phyloP scores from a whole-genome alignment of 768 basidiomycete species.

The Boletus huronensis region DNA sequence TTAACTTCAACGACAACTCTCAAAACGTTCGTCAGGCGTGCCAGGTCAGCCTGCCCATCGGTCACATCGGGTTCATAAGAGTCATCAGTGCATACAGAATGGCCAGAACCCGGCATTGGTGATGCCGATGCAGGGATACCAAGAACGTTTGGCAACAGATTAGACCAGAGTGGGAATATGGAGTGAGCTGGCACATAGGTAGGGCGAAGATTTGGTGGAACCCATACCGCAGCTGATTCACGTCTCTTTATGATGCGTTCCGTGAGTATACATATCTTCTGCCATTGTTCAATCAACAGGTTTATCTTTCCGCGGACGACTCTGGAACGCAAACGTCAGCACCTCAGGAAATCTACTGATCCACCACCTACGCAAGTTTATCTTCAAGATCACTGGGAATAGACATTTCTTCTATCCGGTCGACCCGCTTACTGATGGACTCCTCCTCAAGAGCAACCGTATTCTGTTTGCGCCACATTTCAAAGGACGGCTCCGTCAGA shows the following conservation, averaged over 20 bases:
- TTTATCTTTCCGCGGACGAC: slow-evolving; percentile 72
- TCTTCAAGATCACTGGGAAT: slow-evolving; percentile 92
- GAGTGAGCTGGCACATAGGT: slow-evolving; percentile 69
- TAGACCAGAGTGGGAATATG: slow-evolving; percentile 50
- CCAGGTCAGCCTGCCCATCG: slow-evolving; percentile 69
- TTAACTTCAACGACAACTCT: slow-evolving; percentile 75
- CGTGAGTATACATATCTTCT: slow-evolving; percentile 79
- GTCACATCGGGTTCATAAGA: slow-evolving; percentile 27
- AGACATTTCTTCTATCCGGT: slow-evolving; percentile 82
- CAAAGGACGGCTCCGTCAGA: slow-evolving; percentile 78
- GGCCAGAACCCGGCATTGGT: slow-evolving; percentile 10
- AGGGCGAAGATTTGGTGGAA: slow-evolving; percentile 56
- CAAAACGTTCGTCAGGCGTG: slow-evolving; percentile 79
- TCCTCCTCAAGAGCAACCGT: slow-evolving; percentile 84
- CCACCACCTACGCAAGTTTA: slow-evolving; percentile 63
- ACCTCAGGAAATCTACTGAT: not conserved
- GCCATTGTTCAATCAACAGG: slow-evolving; percentile 85
- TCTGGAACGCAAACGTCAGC: slow-evolving; percentile 37
- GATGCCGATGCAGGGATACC: slow-evolving; percentile 27
- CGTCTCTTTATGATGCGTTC: slow-evolving; percentile 89
- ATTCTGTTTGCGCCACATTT: slow-evolving; percentile 81
- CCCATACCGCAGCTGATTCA: slow-evolving; percentile 89
- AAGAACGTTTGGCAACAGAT: slow-evolving; percentile 32
- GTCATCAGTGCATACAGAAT: slow-evolving; percentile 7
- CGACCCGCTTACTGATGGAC: slow-evolving; percentile 72